These are phyloP conservation scores for Cystobasidium pallidum DNA, from an alignment of 1,284 basidiomycete genomes.

Conservation along the genomic window DNA sequence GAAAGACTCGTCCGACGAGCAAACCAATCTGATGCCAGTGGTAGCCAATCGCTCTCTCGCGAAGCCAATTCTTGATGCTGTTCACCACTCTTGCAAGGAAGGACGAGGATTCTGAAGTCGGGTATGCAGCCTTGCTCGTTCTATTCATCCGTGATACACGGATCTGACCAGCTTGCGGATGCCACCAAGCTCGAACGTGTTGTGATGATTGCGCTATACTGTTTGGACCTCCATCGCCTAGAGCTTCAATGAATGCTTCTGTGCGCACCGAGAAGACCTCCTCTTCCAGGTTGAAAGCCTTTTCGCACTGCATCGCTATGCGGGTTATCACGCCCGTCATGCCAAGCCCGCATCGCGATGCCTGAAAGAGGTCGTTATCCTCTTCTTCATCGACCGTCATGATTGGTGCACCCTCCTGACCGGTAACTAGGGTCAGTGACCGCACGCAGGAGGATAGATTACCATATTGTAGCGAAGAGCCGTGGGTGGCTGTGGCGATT, in stretches of 20 bases:
- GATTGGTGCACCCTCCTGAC: conserved; percentile 58
- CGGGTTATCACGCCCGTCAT: conserved; percentile 84
- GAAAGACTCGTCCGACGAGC: conserved; percentile 30
- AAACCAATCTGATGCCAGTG: conserved; percentile 45
- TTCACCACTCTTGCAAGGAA: background rate
- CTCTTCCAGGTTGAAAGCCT: conserved; percentile 81
- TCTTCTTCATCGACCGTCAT: conserved; percentile 55
- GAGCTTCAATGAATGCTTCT: conserved; percentile 63
- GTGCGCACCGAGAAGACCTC: conserved; percentile 69
- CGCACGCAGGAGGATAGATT: conserved; percentile 82
- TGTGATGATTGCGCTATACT: conserved; percentile 69
- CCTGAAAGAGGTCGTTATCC: conserved; percentile 74
- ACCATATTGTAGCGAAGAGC: conserved; percentile 77
- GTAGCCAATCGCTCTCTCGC: conserved; percentile 26
- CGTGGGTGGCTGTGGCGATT: conserved; percentile 93
- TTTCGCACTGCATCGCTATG: conserved; percentile 77
- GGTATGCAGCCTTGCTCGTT: conserved; percentile 68
- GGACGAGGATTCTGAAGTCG: conserved; percentile 31
- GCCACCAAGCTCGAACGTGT: conserved; percentile 96
- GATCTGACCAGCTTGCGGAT: conserved; percentile 74
- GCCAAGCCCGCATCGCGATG: conserved; percentile 93
- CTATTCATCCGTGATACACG: conserved; percentile 76
- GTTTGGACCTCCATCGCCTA: conserved; percentile 58
- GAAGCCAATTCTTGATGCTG: conserved; percentile 32
- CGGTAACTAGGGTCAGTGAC: conserved; percentile 72